Evolutionary conservation across 1,284 basidiomycete species (phyloP), one percentile per base, ranked within the genome.

Genomic region (Chondrostereum purpureum): DNA sequence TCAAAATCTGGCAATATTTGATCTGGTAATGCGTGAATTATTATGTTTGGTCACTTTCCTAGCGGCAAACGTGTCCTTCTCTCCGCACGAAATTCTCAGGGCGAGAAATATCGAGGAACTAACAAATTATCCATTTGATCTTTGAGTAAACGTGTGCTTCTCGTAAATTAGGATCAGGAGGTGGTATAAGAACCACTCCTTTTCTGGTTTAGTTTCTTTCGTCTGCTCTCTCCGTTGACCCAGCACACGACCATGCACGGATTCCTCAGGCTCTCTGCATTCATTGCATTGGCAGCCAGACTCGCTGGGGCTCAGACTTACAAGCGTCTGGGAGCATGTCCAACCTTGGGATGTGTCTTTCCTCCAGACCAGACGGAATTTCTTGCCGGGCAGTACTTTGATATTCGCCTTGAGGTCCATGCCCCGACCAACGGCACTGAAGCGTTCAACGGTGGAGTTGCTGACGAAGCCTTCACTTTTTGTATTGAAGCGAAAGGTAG

Each of bases 331-430:
- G 67, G 68, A 6, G 54, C 60, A 24, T 70, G 68, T 46, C 65
- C 66, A 2, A 64, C 55, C n/a, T 56, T 69, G 12, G 67, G 67
- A 27, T 69, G 67, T 45, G 54, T 69, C 12, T 65, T 70, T 43
- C 68, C 67, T 20, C 68, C 68, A 14, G 67, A 70, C 51, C 68
- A 68, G 44, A 64, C 64, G 17, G 65, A 69, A 41, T 70, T 70
- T 54, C 55, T 67, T 18, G 57, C 65, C 33, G 67, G 68, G 10
- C 66, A 68, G 50, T 55, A 63, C 22, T 70, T 69, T 49, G 68
- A 69, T 44, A 61, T 70, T 44, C 60, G 66, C 13, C 53, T 69
- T 14, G 67, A 69, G 43, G 60, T 68, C 4, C 67, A 70, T 41
- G 66, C 67, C 3, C 67, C 66, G n/a, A 55, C 64, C 16, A 67